Percentiles rank a stretch among this genome's conserved stretches.
Evolutionary conservation across 2,329 filamentous ascomycete species (phyloP).

Genomic region (Cercospora brassicicola): DNA sequence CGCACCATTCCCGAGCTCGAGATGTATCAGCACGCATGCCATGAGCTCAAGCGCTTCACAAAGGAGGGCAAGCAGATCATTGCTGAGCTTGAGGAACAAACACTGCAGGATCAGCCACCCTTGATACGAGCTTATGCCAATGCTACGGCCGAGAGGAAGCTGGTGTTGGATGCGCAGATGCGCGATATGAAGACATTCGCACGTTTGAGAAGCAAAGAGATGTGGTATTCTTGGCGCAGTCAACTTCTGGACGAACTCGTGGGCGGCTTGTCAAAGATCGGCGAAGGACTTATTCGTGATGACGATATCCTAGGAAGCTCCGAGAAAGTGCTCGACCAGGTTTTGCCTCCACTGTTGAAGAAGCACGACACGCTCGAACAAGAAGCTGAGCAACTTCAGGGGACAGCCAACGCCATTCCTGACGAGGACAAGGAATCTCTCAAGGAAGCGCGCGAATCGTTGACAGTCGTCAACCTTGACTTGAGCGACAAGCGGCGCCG

Average conservation of each 20-base stretch:
- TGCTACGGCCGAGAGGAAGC: conserved; percentile 77
- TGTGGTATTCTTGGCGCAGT: conserved; percentile 98
- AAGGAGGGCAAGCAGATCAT: conserved; percentile 88
- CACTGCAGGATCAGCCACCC: conserved; percentile 83
- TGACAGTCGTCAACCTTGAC: conserved; percentile 65
- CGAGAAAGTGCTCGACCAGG: conserved; percentile 64
- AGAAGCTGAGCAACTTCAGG: conserved; percentile 65
- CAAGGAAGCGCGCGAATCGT: conserved; percentile 66
- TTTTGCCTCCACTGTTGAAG: conserved; percentile 65
- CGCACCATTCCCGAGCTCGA: conserved; percentile 92
- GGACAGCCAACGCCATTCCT: conserved; percentile 71
- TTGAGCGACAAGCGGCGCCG: conserved; percentile 68
- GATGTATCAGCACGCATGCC: conserved; percentile 89
- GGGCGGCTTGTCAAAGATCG: conserved; percentile 73
- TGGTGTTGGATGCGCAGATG: conserved; percentile 93
- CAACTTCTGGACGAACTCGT: conserved; percentile 81
- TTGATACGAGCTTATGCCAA: conserved; percentile 89
- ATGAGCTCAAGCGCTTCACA: conserved; percentile 95
- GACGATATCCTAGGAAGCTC: conserved; percentile 66
- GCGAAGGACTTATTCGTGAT: conserved; percentile 74
- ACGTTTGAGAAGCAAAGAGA: conserved; percentile 84
- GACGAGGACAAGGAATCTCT: conserved; percentile 81
- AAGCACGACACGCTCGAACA: conserved; percentile 62
- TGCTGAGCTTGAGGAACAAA: conserved; percentile 85
- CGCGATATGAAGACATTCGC: conserved; percentile 96